A percentile compares a stretch with the other conserved stretches of the same genome.
These are phyloP conservation scores for Pezizomycotina sp. DNA, from an alignment of 2,329 filamentous ascomycete species.

Conservation along the genomic window DNA sequence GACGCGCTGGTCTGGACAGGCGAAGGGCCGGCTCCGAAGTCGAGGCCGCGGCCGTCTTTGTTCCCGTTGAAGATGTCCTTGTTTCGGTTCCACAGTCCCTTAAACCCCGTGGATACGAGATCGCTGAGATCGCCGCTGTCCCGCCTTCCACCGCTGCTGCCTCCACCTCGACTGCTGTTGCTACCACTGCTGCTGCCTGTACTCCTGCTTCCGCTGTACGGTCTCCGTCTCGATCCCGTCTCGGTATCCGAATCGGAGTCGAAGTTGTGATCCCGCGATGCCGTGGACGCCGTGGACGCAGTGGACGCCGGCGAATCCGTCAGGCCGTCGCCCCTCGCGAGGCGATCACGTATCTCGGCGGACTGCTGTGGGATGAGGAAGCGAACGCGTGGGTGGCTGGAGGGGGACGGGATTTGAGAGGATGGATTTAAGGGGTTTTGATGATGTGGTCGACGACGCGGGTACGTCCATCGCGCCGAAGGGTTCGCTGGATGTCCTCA, in stretches of 20 bases:
- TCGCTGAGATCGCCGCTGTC: too few species aligned
- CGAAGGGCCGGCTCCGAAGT: too few species aligned
- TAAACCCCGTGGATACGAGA: too few species aligned
- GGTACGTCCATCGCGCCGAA: constrained; percentile 16
- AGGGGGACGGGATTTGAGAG: constrained; percentile 14
- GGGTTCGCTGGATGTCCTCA: constrained; percentile 16
- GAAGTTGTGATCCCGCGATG: constrained; percentile 6
- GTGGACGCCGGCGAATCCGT: constrained; percentile 15
- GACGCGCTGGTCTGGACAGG: too few species aligned
- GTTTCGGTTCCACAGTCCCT: too few species aligned
- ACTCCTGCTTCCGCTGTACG: constrained; percentile 7
- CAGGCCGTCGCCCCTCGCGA: constrained; percentile 11
- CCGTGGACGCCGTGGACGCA: constrained; percentile 7
- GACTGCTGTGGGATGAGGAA: constrained; percentile 17
- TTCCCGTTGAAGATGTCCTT: too few species aligned
- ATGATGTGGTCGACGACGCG: constrained; percentile 8
- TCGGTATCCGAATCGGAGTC: constrained; percentile 11
- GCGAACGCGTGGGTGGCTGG: constrained; percentile 13
- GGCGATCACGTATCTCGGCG: constrained; percentile 12
- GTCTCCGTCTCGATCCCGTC: neutral
- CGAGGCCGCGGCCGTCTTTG: too few species aligned
- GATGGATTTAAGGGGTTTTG: constrained; percentile 9
- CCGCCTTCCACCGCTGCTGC: too few species aligned
- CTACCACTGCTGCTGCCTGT: too few species aligned
- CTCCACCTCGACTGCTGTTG: too few species aligned